phyloP scores from a whole-genome alignment of 345 rosid genomes.

The Chamaenerion angustifolium region DNA sequence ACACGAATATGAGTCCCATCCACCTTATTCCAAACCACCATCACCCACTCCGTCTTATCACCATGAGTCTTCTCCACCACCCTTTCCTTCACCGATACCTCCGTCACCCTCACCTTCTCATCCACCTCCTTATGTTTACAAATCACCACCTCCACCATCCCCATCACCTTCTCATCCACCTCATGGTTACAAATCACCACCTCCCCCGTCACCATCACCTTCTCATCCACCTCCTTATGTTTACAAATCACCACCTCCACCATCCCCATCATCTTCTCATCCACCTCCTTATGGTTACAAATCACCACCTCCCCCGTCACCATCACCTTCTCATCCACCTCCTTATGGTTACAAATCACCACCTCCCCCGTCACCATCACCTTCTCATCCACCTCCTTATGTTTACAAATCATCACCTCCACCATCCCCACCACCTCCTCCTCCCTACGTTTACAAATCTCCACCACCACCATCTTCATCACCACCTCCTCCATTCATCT shows the following conservation, averaged over 20 bases:
- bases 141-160: not conserved
- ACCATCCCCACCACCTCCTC: too few relatives aligned
- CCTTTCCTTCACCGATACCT: not conserved
- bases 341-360: not conserved
- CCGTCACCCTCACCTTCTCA: too few relatives aligned
- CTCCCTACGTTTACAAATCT: not conserved
- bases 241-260: slow-evolving; percentile 1
- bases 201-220: not conserved
- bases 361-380: slow-evolving; percentile 1
- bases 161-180: not conserved
- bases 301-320: not conserved
- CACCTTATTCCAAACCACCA: not conserved
- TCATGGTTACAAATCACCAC: not conserved
- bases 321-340: too few relatives aligned
- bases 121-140: not conserved
- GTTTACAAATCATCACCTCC: too few relatives aligned
- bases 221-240: not conserved
- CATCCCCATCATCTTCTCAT: not conserved
- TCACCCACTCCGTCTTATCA: not conserved
- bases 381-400: not conserved
- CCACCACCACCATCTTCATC: not conserved
- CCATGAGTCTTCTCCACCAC: not conserved
- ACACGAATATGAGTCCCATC: too few relatives aligned
- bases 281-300: too few relatives aligned
- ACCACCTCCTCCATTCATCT: not conserved